phyloP scores from a whole-genome alignment of 345 rosid genomes.

The Brassica carinata region DNA sequence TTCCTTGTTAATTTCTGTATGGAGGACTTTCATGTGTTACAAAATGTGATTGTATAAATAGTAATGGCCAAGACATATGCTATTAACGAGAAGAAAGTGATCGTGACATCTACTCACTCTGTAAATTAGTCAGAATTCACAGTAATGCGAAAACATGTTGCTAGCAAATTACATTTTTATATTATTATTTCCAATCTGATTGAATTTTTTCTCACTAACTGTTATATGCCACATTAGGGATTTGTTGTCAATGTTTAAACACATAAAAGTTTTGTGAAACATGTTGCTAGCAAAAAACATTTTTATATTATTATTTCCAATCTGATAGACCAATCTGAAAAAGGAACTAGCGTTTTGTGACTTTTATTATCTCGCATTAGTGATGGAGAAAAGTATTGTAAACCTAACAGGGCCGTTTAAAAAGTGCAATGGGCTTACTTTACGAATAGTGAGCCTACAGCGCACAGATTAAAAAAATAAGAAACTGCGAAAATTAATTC shows the following conservation, averaged over 20 bases:
- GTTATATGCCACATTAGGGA: background rate
- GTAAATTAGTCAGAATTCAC: background rate
- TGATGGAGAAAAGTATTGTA: background rate
- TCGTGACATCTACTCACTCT: background rate
- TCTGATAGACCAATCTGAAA: background rate
- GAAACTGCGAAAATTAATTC: background rate
- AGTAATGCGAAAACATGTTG: background rate
- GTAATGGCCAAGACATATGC: background rate
- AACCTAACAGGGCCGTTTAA: background rate
- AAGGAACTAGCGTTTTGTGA: background rate
- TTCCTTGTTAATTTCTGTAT: background rate
- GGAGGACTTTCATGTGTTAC: background rate
- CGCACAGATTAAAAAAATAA: background rate
- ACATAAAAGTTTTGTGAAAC: background rate
- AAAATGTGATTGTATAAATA: background rate
- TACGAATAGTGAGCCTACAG: background rate
- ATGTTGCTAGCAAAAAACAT: background rate
- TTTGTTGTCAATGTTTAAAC: background rate
- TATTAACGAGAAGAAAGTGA: background rate
- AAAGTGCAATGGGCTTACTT: conserved; percentile 4
- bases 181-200: background rate
- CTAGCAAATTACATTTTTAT: background rate
- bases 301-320: background rate
- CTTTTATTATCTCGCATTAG: background rate
- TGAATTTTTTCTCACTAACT: background rate